Evolutionary conservation across 129 eudicot genomes (phyloP).

Genomic region (Lactuca sativa): DNA sequence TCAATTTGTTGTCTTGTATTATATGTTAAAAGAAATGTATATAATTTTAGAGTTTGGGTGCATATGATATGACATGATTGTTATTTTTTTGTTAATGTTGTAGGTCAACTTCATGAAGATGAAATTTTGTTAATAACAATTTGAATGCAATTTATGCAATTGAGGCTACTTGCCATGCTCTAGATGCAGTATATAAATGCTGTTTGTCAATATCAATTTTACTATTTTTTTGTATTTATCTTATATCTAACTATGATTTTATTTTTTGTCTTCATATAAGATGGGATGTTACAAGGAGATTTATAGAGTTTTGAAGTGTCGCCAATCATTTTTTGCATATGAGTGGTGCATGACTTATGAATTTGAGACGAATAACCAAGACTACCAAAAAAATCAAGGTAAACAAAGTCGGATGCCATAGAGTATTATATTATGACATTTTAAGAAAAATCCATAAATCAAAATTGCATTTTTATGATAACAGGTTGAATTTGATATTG

Average conservation of each 20-base stretch:
- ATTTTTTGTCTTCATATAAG: slow-evolving; percentile 18
- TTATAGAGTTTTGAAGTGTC: slow-evolving; percentile 85
- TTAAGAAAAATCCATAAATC: neutral
- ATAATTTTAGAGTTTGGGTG: neutral
- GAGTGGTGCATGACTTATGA: slow-evolving; percentile 98
- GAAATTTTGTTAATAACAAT: slow-evolving; percentile 70
- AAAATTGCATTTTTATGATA: neutral
- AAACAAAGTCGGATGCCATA: slow-evolving; percentile 4
- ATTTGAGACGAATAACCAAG: slow-evolving; percentile 70
- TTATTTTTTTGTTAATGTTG: slow-evolving; percentile 19
- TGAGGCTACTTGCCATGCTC: slow-evolving; percentile 95
- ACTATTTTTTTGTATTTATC: neutral
- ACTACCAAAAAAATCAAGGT: slow-evolving; percentile 89
- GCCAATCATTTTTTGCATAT: slow-evolving; percentile 88
- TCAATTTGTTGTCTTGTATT: slow-evolving; percentile 23
- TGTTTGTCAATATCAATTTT: neutral
- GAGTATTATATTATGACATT: neutral
- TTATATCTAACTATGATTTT: neutral
- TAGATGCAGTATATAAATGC: slow-evolving; percentile 60
- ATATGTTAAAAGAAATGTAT: neutral
- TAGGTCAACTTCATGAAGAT: slow-evolving; percentile 96
- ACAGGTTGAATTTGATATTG: slow-evolving; percentile 90
- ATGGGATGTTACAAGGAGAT: slow-evolving; percentile 91
- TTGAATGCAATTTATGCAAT: slow-evolving; percentile 91
- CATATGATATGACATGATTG: neutral